These are phyloP conservation scores for Trichophyton benhamiae DNA, from an alignment of 2,329 filamentous ascomycete species.

Conservation along the genomic window DNA sequence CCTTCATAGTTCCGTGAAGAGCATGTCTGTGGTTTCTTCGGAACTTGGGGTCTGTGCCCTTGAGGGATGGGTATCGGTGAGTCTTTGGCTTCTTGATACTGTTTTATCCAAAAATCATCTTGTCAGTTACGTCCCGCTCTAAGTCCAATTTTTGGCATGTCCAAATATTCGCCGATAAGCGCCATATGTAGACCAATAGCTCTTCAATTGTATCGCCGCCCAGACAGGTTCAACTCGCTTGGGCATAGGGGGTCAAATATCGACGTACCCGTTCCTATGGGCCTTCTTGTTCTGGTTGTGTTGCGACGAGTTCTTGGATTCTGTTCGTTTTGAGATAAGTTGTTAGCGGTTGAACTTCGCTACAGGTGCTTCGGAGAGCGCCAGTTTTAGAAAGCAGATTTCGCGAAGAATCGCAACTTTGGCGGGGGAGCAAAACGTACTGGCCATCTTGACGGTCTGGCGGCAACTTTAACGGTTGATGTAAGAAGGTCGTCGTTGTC, in stretches of 20 bases:
- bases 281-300: constrained; percentile 98
- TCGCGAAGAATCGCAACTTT: background rate
- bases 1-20: constrained; percentile 96
- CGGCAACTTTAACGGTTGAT: constrained; percentile 25
- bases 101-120: constrained; percentile 15
- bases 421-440: constrained; percentile 22
- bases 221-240: background rate
- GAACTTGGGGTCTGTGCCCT: constrained; percentile 99
- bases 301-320: constrained; percentile 99
- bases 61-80: constrained; percentile 94
- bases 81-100: constrained; percentile 99
- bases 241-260: background rate
- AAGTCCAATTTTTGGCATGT: background rate
- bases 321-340: constrained; percentile 36
- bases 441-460: constrained; percentile 37
- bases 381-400: background rate
- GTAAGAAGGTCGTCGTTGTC: constrained; percentile 27
- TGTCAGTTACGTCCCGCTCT: constrained; percentile 3
- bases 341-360: background rate
- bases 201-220: background rate
- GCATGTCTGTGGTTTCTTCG: constrained; percentile 99
- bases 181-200: background rate
- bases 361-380: background rate
- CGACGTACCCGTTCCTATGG: constrained; percentile 91
- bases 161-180: background rate